phyloP scores from a whole-genome alignment of 2,329 filamentous ascomycete genomes.

The Elsinoe arachidis region DNA sequence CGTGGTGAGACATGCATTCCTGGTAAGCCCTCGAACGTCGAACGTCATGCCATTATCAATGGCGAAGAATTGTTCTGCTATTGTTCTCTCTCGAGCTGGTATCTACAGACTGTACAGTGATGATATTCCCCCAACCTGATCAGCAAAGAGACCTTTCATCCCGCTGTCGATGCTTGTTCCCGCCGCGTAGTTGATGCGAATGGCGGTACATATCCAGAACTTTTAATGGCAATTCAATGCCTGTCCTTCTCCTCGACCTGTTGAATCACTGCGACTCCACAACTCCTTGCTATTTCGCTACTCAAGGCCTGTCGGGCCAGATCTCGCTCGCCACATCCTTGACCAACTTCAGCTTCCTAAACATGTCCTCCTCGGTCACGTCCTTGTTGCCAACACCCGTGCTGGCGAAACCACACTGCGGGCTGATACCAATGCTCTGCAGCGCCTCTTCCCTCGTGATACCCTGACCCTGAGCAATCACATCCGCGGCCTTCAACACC shows the following conservation, averaged over 20 bases:
- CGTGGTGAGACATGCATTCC: too few relatives aligned
- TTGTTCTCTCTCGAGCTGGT: neutral
- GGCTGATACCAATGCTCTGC: slow-evolving; percentile 31
- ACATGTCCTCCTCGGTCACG: slow-evolving; percentile 33
- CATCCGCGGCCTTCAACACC: slow-evolving; percentile 28
- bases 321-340: slow-evolving; percentile 29
- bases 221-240: neutral
- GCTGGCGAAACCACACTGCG: slow-evolving; percentile 32
- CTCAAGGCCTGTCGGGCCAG: slow-evolving; percentile 27
- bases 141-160: neutral
- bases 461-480: slow-evolving; percentile 31
- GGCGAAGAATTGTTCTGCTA: neutral
- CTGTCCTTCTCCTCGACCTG: slow-evolving; percentile 1
- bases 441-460: slow-evolving; percentile 29
- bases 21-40: too few relatives aligned
- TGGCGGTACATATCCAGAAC: neutral
- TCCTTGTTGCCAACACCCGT: slow-evolving; percentile 30
- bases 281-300: neutral
- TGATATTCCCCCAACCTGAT: neutral
- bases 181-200: slow-evolving; percentile 5
- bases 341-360: slow-evolving; percentile 30
- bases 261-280: slow-evolving; percentile 2
- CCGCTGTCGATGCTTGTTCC: neutral
- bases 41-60: too few relatives aligned
- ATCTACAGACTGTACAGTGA: neutral